A percentile compares a stretch with the other conserved stretches of the same genome.
Conservation (phyloP, 495 filamentous ascomycete genomes). For the Letharia lupina region DNA sequence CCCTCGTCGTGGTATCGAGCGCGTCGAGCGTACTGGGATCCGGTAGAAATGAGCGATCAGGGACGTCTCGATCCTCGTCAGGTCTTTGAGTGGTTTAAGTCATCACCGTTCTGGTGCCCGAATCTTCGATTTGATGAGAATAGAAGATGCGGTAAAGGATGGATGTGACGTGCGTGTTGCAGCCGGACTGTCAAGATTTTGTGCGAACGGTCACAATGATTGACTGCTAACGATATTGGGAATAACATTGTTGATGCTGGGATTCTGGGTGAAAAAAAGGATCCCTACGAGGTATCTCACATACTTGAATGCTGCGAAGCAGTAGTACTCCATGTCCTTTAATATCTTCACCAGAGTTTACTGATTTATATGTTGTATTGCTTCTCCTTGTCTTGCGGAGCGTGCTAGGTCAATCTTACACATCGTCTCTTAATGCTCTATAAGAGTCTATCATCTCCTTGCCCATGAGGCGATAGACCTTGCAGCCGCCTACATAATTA, state of each 20-base stretch:
- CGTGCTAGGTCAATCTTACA: too few relatives aligned
- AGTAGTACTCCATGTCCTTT: background rate
- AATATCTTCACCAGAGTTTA: background rate
- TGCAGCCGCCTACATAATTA: background rate
- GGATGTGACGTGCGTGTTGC: background rate
- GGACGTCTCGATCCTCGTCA: background rate
- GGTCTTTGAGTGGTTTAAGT: too few relatives aligned
- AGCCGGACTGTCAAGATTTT: background rate
- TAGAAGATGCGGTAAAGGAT: background rate
- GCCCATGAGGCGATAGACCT: background rate
- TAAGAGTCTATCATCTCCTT: background rate
- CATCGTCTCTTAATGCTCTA: background rate
- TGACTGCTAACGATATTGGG: background rate
- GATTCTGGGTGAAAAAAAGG: background rate
- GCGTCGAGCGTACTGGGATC: background rate
- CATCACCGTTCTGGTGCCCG: too few relatives aligned
- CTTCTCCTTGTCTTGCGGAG: too few relatives aligned
- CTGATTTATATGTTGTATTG: too few relatives aligned
- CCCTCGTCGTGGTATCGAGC: background rate
- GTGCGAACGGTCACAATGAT: background rate
- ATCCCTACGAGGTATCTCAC: background rate
- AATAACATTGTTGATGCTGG: background rate
- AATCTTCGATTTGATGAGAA: background rate
- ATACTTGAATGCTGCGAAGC: background rate
- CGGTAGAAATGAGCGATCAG: background rate